Base-by-base conservation (phyloP, 768 basidiomycete species). In the Pholiota molesta region DNA sequence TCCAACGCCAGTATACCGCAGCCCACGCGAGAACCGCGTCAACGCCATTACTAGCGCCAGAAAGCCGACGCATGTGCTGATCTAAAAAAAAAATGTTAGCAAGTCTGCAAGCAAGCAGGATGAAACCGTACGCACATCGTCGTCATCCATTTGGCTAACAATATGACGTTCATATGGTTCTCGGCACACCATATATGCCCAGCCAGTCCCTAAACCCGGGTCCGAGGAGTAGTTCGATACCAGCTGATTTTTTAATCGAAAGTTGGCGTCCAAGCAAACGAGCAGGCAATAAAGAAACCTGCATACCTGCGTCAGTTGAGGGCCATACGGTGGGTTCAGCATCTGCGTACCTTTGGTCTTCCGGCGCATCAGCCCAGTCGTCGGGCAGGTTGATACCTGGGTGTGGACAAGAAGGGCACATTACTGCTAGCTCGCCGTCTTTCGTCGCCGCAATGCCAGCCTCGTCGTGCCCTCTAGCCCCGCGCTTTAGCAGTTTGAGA, bases 321-420 rank as follows among this genome's bases (percentile, higher is more conserved):
- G n/a, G 29, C n/a, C n/a, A n/a, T n/a, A n/a, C n/a, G n/a, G n/a
- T n/a, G n/a, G n/a, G n/a, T n/a, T n/a, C n/a, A n/a, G n/a, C n/a
- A n/a, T n/a, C n/a, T n/a, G n/a, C n/a, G n/a, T 57, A 68, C 67
- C 40, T 1, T 16, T 52, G 0, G 3, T 37, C 62, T 2, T 23
- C 3, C 1, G 66, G 57, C 0, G 54, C 64, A 6, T 59, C 39
- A 6, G 58, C 19, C 67, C 67, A 77, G 16, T 65, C 63, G 1
- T 59, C 53, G 1, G 70, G 71, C 0, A 79, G 56, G 56, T 78
- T 78, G 0, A 72, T 62, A 0, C 65, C 71, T 0, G 73, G 74
- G 0, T 71, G 71, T 0, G 76, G 77, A 57, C 78, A 79, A 1
- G 74, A 74, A 2, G 74, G 75, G 53, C 76, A 78, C 2, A 51